Conservation (phyloP, 129 eudicot genomes). For the Flaveria sonorensis region DNA sequence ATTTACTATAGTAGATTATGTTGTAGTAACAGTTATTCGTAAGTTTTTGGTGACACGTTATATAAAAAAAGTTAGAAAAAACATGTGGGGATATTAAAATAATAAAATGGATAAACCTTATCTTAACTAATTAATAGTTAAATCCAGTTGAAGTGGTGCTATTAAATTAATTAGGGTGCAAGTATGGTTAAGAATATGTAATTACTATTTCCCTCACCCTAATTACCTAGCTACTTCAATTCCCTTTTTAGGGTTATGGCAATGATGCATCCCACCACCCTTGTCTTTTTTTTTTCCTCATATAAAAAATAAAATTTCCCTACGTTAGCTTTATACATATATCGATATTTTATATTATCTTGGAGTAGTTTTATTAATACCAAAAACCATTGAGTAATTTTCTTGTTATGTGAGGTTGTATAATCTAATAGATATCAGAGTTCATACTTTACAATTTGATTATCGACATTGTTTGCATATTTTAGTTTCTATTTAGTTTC, state of each 20-base stretch:
- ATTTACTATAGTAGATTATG: no score
- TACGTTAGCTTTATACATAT: background rate
- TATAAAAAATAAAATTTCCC: slow-evolving; percentile 26
- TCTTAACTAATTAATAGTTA: background rate
- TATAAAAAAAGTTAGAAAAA: no score
- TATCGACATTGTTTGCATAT: no score
- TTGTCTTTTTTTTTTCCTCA: slow-evolving; percentile 35
- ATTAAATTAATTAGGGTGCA: slow-evolving; percentile 23
- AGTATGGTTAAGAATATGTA: slow-evolving; percentile 35
- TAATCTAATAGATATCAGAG: no score
- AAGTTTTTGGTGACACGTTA: no score
- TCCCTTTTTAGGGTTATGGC: slow-evolving; percentile 35
- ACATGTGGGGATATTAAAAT: background rate
- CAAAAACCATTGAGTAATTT: background rate
- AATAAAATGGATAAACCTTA: background rate
- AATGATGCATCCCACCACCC: slow-evolving; percentile 44
- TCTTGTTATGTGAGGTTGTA: background rate
- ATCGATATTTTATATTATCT: background rate
- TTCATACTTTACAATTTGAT: no score
- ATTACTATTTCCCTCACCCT: slow-evolving; percentile 26
- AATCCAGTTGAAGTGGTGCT: background rate
- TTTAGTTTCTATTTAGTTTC: no score
- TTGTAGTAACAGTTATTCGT: no score
- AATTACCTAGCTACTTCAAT: slow-evolving; percentile 17
- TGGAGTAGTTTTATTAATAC: background rate